A percentile compares a stretch with the other conserved stretches of the same genome.
phyloP scores from a whole-genome alignment of 139 green algal genomes.

The Ettlia oleoabundans region DNA sequence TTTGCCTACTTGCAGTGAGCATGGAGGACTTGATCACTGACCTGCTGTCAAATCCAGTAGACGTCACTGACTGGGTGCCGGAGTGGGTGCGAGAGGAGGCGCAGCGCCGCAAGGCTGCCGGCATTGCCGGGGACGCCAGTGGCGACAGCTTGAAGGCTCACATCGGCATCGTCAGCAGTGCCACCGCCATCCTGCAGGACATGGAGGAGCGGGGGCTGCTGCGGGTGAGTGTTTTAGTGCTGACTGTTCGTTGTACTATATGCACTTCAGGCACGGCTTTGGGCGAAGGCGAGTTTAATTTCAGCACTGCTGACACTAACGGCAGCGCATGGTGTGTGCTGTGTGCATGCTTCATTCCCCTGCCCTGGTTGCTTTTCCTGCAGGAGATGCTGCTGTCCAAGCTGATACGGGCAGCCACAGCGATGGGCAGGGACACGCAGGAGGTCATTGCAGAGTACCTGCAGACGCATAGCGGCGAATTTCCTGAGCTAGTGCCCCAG shows the following conservation, averaged over 20 bases:
- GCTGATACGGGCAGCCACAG: slow-evolving; percentile 15
- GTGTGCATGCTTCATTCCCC: too few species aligned
- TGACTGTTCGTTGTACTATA: too few species aligned
- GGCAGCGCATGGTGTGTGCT: too few species aligned
- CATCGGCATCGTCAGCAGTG: slow-evolving; percentile 58
- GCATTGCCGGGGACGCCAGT: neutral
- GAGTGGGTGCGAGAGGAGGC: slow-evolving; percentile 31
- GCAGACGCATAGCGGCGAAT: neutral
- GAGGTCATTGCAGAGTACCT: neutral
- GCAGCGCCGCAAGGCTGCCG: neutral
- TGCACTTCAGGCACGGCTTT: too few species aligned
- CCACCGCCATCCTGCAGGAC: slow-evolving; percentile 58
- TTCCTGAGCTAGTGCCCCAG: neutral
- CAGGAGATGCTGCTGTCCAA: slow-evolving; percentile 38
- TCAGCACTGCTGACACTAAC: too few species aligned
- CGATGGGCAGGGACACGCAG: neutral
- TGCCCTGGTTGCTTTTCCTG: too few species aligned
- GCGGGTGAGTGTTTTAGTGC: slow-evolving; percentile 13
- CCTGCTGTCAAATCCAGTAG: slow-evolving; percentile 53
- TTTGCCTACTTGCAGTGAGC: slow-evolving; percentile 41
- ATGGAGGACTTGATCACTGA: slow-evolving; percentile 66
- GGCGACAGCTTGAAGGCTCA: slow-evolving; percentile 55
- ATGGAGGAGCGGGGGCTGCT: slow-evolving; percentile 54
- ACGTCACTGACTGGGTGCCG: slow-evolving; percentile 49
- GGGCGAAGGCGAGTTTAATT: too few species aligned